These are phyloP conservation scores for Rhynchosporium agropyri DNA, from an alignment of 2,329 filamentous ascomycete species.

Conservation along the genomic window DNA sequence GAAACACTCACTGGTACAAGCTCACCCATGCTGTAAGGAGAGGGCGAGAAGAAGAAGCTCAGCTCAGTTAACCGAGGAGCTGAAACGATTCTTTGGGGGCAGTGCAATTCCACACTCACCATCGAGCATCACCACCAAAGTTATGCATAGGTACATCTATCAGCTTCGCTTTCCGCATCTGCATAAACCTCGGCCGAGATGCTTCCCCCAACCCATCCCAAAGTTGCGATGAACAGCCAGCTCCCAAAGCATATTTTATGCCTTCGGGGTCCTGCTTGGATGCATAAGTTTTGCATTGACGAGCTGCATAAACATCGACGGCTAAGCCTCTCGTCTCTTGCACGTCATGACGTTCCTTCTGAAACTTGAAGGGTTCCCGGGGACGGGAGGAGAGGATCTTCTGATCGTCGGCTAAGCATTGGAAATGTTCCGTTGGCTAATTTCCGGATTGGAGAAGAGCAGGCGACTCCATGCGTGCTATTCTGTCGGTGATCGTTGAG, in stretches of 20 bases:
- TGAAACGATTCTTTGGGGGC: slow-evolving; percentile 13
- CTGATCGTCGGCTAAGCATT: slow-evolving; percentile 14
- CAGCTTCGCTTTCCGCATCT: background rate
- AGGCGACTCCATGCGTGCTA: background rate
- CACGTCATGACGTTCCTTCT: background rate
- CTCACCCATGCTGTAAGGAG: slow-evolving; percentile 6
- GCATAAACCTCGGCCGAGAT: background rate
- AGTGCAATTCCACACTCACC: slow-evolving; percentile 4
- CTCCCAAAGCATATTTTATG: background rate
- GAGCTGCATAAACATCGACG: slow-evolving; percentile 4
- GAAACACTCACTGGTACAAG: slow-evolving; percentile 14
- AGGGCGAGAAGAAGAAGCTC: background rate
- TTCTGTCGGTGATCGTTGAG: background rate
- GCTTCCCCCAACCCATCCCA: background rate
- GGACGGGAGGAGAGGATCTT: background rate
- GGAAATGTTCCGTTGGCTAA: background rate
- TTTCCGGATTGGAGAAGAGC: background rate
- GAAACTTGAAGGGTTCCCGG: slow-evolving; percentile 3
- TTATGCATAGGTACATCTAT: background rate
- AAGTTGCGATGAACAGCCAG: slow-evolving; percentile 9
- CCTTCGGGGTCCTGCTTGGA: background rate
- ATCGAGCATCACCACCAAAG: background rate
- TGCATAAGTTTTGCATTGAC: background rate
- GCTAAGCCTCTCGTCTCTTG: background rate
- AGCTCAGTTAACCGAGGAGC: background rate